Evolutionary conservation across 225 moss, liverwort and hornwort species (phyloP).

Genomic region (Asterella californica): DNA sequence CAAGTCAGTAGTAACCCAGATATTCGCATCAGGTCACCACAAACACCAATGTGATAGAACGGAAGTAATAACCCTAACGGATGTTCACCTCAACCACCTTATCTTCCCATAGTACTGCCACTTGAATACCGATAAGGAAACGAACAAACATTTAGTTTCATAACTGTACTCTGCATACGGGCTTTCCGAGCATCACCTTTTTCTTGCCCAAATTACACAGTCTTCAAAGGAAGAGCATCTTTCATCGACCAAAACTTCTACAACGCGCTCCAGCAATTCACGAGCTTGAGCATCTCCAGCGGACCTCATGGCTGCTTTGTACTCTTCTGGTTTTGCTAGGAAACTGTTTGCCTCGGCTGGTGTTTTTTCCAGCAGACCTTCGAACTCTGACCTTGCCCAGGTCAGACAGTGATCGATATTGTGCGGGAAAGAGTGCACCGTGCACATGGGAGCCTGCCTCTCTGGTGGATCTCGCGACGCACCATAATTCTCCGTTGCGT

Average conservation of each 20-base stretch:
- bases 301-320: slow-evolving; percentile 62
- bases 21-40: not conserved
- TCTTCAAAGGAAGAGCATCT: slow-evolving; percentile 73
- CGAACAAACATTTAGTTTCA: not conserved
- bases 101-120: no score
- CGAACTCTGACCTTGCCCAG: slow-evolving; percentile 98
- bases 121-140: no score
- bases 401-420: slow-evolving; percentile 98
- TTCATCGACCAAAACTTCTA: slow-evolving; percentile 82
- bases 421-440: slow-evolving; percentile 93
- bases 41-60: not conserved
- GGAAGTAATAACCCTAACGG: no score
- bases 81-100: no score
- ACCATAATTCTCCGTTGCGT: slow-evolving; percentile 92
- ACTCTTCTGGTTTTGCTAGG: slow-evolving; percentile 70
- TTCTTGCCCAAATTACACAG: slow-evolving; percentile 73
- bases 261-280: slow-evolving; percentile 86
- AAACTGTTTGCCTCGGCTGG: slow-evolving; percentile 85
- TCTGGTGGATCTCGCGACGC: slow-evolving; percentile 95
- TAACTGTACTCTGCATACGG: not conserved
- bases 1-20: not conserved
- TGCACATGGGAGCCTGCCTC: slow-evolving; percentile 98
- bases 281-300: slow-evolving; percentile 94
- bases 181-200: slow-evolving; percentile 13
- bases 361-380: slow-evolving; percentile 91